Conservation (phyloP, 2,329 filamentous ascomycete species). For the Helminthosporium solani region DNA sequence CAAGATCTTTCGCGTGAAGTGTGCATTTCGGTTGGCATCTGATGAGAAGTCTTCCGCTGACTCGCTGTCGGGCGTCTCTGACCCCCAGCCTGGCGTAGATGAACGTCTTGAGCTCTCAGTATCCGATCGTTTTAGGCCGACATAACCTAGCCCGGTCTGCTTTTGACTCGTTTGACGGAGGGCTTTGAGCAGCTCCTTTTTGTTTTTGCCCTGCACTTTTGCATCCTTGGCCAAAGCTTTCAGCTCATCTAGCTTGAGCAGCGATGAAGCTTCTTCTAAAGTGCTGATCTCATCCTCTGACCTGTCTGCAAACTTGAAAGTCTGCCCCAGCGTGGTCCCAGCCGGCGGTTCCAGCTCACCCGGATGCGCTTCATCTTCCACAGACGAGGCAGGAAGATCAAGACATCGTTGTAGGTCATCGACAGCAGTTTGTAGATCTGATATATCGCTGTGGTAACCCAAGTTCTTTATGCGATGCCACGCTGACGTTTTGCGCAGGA, state of each 20-base stretch:
- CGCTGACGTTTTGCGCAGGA: slow-evolving; percentile 83
- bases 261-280: slow-evolving; percentile 77
- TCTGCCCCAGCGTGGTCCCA: slow-evolving; percentile 52
- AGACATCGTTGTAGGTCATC: slow-evolving; percentile 61
- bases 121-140: slow-evolving; percentile 65
- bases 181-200: slow-evolving; percentile 73
- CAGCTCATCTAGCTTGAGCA: slow-evolving; percentile 84
- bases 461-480: slow-evolving; percentile 85
- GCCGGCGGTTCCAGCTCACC: slow-evolving; percentile 52
- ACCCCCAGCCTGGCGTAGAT: slow-evolving; percentile 36
- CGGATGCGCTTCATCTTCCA: slow-evolving; percentile 43
- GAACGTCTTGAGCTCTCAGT: slow-evolving; percentile 58
- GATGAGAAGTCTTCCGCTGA: slow-evolving; percentile 45
- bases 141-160: slow-evolving; percentile 73
- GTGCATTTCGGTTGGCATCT: slow-evolving; percentile 64
- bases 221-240: slow-evolving; percentile 81
- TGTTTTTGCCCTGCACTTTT: slow-evolving; percentile 85
- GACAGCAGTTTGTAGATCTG: slow-evolving; percentile 68
- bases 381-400: slow-evolving; percentile 53
- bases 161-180: slow-evolving; percentile 71
- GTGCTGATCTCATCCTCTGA: slow-evolving; percentile 72
- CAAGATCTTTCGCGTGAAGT: slow-evolving; percentile 77
- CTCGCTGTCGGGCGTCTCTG: slow-evolving; percentile 40
- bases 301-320: slow-evolving; percentile 77
- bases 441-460: slow-evolving; percentile 79